Conservation (phyloP, 2,329 filamentous ascomycete species). For the Fusarium clavum region DNA sequence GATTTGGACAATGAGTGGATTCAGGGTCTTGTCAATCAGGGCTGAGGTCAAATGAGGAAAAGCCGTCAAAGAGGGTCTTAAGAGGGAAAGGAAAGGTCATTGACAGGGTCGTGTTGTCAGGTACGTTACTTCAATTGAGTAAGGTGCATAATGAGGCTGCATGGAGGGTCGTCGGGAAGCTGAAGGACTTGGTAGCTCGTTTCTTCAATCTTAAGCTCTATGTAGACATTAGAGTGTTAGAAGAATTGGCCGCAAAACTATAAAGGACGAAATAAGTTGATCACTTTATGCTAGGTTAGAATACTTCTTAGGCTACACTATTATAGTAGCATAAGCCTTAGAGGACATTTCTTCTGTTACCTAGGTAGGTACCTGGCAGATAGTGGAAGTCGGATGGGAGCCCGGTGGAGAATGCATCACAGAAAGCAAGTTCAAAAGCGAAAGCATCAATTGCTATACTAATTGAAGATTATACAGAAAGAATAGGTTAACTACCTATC, state of each 20-base stretch:
- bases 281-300: no score
- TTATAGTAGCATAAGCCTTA: no score
- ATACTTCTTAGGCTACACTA: no score
- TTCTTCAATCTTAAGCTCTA: no score
- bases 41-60: background rate
- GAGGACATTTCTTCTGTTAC: no score
- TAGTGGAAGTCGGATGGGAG: background rate
- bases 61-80: fast-evolving
- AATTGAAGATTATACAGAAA: background rate
- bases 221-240: no score
- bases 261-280: no score
- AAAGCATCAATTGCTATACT: no score
- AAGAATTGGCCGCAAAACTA: no score
- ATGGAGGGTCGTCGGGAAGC: background rate
- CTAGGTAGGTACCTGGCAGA: background rate
- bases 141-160: background rate
- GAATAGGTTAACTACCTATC: background rate
- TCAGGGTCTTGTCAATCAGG: background rate
- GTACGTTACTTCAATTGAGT: background rate
- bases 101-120: background rate
- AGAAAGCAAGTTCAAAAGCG: fast-evolving
- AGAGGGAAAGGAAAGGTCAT: background rate
- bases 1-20: background rate
- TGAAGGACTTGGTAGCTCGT: background rate
- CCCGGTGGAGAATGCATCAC: no score